These are phyloP conservation scores for Xerocomus potaroensis DNA, from an alignment of 768 basidiomycete species.

Conservation along the genomic window DNA sequence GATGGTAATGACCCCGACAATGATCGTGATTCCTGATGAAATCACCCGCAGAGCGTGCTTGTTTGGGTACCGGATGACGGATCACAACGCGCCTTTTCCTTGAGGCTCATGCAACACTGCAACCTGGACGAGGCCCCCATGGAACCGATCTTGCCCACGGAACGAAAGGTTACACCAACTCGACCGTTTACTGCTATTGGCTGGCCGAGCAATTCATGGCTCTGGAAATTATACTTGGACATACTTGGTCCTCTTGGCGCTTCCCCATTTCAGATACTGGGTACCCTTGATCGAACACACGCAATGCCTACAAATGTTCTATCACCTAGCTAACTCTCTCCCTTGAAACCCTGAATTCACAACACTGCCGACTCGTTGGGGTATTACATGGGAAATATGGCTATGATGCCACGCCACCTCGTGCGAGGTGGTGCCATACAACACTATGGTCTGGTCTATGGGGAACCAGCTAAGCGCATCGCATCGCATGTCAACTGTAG, in stretches of 20 bases:
- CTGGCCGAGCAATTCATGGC: neutral
- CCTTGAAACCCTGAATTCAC: neutral
- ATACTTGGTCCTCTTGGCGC: neutral
- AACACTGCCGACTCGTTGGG: slow-evolving; percentile 2
- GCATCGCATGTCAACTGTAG: neutral
- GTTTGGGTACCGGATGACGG: neutral
- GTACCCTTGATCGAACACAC: neutral
- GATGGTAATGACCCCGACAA: neutral
- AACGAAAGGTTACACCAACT: neutral
- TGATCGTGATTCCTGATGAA: neutral
- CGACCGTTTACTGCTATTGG: slow-evolving; percentile 10
- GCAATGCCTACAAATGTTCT: neutral
- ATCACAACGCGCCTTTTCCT: slow-evolving; percentile 15
- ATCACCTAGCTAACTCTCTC: neutral
- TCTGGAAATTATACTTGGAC: too few species aligned
- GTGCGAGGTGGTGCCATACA: neutral
- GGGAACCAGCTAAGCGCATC: too few species aligned
- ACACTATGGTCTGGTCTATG: too few species aligned
- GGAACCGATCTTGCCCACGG: neutral
- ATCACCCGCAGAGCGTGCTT: neutral
- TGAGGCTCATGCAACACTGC: slow-evolving; percentile 4
- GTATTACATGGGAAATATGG: neutral
- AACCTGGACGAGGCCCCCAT: neutral
- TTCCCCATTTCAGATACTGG: neutral
- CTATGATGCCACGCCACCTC: neutral